These are phyloP conservation scores for Tuber indicum DNA, from an alignment of 495 filamentous ascomycete genomes.

Conservation along the genomic window DNA sequence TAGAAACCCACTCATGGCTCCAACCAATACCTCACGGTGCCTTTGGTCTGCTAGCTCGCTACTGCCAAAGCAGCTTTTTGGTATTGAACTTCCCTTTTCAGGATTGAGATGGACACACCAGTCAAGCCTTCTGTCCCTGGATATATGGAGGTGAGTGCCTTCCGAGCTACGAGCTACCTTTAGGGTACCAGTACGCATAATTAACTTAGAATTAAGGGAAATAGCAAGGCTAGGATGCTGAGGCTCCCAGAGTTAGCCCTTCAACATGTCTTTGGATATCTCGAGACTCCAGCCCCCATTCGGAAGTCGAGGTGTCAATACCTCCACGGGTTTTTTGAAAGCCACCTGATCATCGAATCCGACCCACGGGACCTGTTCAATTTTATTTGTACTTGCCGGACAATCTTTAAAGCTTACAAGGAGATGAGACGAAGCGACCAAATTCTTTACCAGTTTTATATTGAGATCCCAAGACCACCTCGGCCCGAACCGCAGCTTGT, in stretches of 20 bases:
- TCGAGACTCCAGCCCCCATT: slow-evolving; percentile 17
- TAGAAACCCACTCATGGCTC: slow-evolving; percentile 4
- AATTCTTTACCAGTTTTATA: slow-evolving; percentile 19
- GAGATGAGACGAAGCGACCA: slow-evolving; percentile 8
- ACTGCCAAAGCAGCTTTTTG: neutral
- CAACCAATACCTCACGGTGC: neutral
- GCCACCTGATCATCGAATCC: slow-evolving; percentile 13
- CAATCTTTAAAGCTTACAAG: slow-evolving; percentile 13
- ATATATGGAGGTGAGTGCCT: neutral
- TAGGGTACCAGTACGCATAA: neutral
- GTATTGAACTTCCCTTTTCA: neutral
- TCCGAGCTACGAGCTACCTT: neutral
- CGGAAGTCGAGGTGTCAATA: slow-evolving; percentile 20
- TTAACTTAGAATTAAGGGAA: neutral
- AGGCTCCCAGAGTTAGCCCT: slow-evolving; percentile 18
- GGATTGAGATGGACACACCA: neutral
- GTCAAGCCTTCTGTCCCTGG: neutral
- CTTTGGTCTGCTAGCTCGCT: neutral
- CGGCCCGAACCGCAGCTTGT: slow-evolving; percentile 16
- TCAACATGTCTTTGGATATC: slow-evolving; percentile 17
- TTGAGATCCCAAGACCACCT: slow-evolving; percentile 14
- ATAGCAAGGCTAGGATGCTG: slow-evolving; percentile 11
- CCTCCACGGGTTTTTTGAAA: slow-evolving; percentile 11
- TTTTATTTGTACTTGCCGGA: slow-evolving; percentile 19
- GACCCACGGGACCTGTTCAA: slow-evolving; percentile 26